Evolutionary conservation across 306 rosid species (phyloP).

Genomic region (Sophora flavescens): DNA sequence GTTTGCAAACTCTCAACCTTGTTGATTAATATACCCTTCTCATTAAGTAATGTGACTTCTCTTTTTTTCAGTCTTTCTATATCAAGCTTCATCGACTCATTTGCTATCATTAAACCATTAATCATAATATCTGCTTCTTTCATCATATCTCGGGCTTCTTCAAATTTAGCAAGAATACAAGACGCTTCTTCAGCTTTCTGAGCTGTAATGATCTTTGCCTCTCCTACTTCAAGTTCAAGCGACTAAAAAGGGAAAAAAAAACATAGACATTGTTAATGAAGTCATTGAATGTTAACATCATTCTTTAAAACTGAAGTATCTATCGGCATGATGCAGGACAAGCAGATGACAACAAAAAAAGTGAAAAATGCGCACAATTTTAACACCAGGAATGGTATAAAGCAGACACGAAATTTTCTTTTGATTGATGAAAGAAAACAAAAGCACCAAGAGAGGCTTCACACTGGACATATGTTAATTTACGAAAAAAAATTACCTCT

Average conservation of each 20-base stretch:
- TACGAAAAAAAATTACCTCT: constrained; percentile 60
- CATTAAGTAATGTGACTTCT: constrained; percentile 55
- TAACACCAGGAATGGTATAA: constrained; percentile 12
- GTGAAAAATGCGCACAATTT: constrained; percentile 13
- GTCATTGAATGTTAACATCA: constrained; percentile 22
- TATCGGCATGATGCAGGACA: constrained; percentile 29
- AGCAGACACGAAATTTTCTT: not conserved
- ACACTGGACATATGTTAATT: not conserved
- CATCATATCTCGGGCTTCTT: constrained; percentile 81
- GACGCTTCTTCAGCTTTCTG: constrained; percentile 78
- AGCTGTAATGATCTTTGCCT: constrained; percentile 68
- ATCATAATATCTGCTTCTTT: constrained; percentile 85
- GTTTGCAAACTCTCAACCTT: constrained; percentile 74
- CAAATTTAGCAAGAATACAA: constrained; percentile 84
- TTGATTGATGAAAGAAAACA: constrained; percentile 18
- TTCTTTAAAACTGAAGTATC: not conserved
- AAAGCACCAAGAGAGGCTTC: constrained; percentile 8
- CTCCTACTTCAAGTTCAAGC: constrained; percentile 79
- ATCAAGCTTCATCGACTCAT: constrained; percentile 81
- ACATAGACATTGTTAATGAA: constrained; percentile 3
- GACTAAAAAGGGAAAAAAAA: constrained; percentile 52
- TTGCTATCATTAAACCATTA: constrained; percentile 75
- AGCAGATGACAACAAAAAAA: constrained; percentile 39
- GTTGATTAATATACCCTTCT: constrained; percentile 54
- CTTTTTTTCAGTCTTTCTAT: constrained; percentile 56